Evolutionary conservation across 345 rosid genomes (phyloP), one percentile per base, ranked within the genome.

Genomic region (Gossypium mustelinum): DNA sequence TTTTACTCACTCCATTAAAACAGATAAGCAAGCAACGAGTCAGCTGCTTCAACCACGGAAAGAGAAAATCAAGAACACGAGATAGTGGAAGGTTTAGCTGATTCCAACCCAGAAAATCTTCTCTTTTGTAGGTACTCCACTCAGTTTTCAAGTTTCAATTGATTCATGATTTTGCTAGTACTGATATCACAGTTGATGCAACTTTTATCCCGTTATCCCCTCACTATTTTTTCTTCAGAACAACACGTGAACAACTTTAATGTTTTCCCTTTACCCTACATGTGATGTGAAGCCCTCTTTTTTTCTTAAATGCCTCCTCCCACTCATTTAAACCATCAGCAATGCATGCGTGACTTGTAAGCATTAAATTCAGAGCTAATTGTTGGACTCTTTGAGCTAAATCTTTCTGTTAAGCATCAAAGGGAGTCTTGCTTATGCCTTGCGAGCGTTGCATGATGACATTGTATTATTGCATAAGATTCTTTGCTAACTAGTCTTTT

Each of bases 161-260:
- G 50, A 11, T 70, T 54, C 62, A 52, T 52, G 50, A 56, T 56
- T 7, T n/a, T n/a, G 51, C n/a, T 11, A 39, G 9, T 2, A 70
- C 29, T 39, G 50, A 10, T 4, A 17, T 34, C 18, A 51, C 24
- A 25, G 45, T 51, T 51, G 73, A 51, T 25, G 59, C 12, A 14
- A 69, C 22, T 29, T 51, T 4, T 16, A 50, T 50, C 73, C 57
- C 7, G 18, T 50, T 68, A 22, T 50, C 45, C 29, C 45, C 34
- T 39, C 62, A 18, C 63, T 12, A 12, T n/a, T 41, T 71, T n/a
- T 41, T 71, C 29, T 71, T 71, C 74, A n/a, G 73, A 51, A 66
- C 44, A 22, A 34, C 77, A 73, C 44, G 70, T 73, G 75, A 78
- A 27, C 48, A 50, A 59, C 41, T 67, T 78, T 47, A 79, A 69